Evolutionary conservation across 2,329 filamentous ascomycete genomes (phyloP).

Genomic region (Monosporascus sp.): DNA sequence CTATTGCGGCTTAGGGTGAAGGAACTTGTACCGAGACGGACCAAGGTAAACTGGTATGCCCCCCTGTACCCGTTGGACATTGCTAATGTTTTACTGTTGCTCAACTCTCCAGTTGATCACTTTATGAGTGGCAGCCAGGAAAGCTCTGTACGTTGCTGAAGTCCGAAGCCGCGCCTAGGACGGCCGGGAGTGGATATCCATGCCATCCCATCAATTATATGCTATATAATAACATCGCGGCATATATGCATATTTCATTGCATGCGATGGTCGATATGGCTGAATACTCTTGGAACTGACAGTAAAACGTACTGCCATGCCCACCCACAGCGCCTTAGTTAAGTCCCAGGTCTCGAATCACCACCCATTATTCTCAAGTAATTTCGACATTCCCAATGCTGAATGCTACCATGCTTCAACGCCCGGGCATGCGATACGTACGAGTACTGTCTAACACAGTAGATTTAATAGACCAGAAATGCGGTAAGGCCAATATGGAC

Average conservation of each 20-base stretch:
- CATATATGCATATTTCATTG: constrained; percentile 10
- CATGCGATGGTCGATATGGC: neutral
- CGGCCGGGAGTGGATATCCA: too few relatives aligned
- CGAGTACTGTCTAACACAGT: constrained; percentile 9
- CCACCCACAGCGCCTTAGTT: neutral
- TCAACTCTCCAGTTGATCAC: too few relatives aligned
- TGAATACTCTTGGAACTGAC: neutral
- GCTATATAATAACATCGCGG: constrained; percentile 7
- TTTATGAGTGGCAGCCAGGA: too few relatives aligned
- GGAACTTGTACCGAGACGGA: too few relatives aligned
- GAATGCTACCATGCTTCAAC: constrained; percentile 22
- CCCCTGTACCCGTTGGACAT: too few relatives aligned
- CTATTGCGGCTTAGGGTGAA: too few relatives aligned
- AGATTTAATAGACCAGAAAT: constrained; percentile 13
- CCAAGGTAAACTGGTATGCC: too few relatives aligned
- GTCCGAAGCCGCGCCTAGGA: too few relatives aligned
- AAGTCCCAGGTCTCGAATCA: constrained; percentile 2
- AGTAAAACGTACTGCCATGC: constrained; percentile 1
- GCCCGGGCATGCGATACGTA: constrained; percentile 23
- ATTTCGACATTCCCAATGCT: constrained; percentile 15
- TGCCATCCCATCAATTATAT: neutral
- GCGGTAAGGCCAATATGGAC: constrained; percentile 6
- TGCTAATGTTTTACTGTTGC: too few relatives aligned
- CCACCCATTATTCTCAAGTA: constrained; percentile 3
- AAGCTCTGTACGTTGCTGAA: too few relatives aligned